Conservation (phyloP, 495 filamentous ascomycete species). For the Penicillium roqueforti region DNA sequence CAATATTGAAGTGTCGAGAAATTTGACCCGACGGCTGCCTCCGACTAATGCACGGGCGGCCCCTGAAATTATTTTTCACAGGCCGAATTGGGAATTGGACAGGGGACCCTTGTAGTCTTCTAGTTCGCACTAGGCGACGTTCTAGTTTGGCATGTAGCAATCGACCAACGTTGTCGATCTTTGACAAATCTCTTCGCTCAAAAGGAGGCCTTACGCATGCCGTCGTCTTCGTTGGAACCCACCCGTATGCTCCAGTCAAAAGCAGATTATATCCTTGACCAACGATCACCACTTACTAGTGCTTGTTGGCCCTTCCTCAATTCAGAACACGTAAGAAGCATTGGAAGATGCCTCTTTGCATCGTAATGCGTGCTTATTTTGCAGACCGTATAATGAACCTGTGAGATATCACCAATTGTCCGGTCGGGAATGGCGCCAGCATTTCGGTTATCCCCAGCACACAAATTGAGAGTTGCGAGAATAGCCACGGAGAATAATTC, state of each 20-base stretch:
- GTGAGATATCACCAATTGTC: neutral
- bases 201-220: neutral
- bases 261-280: too few species aligned
- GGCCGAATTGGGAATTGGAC: too few species aligned
- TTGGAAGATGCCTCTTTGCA: too few species aligned
- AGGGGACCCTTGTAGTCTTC: too few species aligned
- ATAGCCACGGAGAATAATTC: too few species aligned
- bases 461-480: neutral
- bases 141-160: neutral
- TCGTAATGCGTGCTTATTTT: neutral
- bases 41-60: neutral
- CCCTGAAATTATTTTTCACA: too few species aligned
- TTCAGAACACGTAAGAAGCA: too few species aligned
- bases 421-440: neutral
- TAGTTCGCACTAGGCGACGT: neutral
- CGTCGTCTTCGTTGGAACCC: too few species aligned
- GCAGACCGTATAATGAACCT: neutral
- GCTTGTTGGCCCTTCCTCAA: too few species aligned
- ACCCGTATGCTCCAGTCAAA: too few species aligned
- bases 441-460: neutral
- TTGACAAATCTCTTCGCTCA: neutral
- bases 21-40: neutral
- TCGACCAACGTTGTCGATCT: neutral
- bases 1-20: neutral
- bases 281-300: too few species aligned